Evolutionary conservation across 768 basidiomycete species (phyloP), one percentile per base, ranked within the genome.

Genomic region (Leucocoprinus sp.): DNA sequence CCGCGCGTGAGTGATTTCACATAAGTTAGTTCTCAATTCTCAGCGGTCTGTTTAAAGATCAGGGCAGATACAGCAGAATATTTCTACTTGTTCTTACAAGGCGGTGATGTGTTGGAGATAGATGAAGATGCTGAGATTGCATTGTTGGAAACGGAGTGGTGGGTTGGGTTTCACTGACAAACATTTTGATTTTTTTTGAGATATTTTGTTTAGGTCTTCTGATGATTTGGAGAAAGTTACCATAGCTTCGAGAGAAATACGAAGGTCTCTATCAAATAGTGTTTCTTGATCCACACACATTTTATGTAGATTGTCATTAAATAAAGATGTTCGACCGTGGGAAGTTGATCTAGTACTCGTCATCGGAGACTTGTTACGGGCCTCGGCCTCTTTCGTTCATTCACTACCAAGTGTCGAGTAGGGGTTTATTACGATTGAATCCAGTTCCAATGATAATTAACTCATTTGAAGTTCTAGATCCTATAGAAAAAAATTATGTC

Each of bases 101-200:
- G 77, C 53, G 70, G 70, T 37, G 87, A 88, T 52, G 79, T 71
- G 0, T 61, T 69, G 45, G 84, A 86, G 12, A 50, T 51, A 12
- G 78, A 78, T 7, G 80, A 81, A 28, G 76, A 73, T 29, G 69
- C 75, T 1, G 86, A 90, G 56, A 76, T 82, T 11, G 58, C 85
- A 9, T 60, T 92, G 31, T 64, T 92, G 21, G 84, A 92, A 59
- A 90, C 89, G 18, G 83, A 84, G 61, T 92, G 89, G 89, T 89
- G 48, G 47, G 75, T 61, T n/a, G 31, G 39, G 28, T 37, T 37
- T n/a, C 14, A 37, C 24, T 31, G 8, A 22, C 35, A n/a, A 31
- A 36, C 23, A 34, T 22, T 26, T 26, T 31, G 26, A 11, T 31
- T 31, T 31, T 8, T 11, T n/a, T n/a, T 14, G 14, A 11, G 26